phyloP scores from a whole-genome alignment of 768 basidiomycete genomes.

The Russula sp. region DNA sequence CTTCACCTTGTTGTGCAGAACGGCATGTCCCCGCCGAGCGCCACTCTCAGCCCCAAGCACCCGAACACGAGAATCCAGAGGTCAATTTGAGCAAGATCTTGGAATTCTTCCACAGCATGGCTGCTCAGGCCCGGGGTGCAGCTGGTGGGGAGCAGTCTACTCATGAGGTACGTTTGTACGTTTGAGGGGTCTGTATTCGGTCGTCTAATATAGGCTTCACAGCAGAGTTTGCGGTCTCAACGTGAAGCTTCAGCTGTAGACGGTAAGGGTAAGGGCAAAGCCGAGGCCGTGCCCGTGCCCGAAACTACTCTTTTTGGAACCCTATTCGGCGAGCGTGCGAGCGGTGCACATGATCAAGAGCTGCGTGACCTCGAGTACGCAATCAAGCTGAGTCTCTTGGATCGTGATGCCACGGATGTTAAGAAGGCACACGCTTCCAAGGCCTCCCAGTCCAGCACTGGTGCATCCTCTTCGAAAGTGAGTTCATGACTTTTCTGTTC shows the following conservation, averaged over 20 bases:
- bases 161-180: constrained; percentile 2
- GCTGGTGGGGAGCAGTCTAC: background rate
- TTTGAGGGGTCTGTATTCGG: background rate
- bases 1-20: background rate
- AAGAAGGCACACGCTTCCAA: constrained; percentile 8
- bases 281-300: background rate
- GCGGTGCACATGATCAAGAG: constrained; percentile 11
- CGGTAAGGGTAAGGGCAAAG: constrained; percentile 9
- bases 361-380: constrained; percentile 8
- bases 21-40: background rate
- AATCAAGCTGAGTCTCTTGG: constrained; percentile 23
- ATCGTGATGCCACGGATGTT: constrained; percentile 8
- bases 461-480: constrained; percentile 15
- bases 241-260: background rate
- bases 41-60: background rate
- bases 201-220: constrained; percentile 1
- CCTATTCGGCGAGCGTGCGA: background rate
- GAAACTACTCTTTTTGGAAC: background rate
- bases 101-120: constrained; percentile 6
- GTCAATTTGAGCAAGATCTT: background rate
- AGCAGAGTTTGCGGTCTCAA: background rate
- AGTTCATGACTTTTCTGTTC: background rate
- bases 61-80: background rate
- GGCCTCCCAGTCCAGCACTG: background rate
- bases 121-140: background rate